Evolutionary conservation across 2,329 filamentous ascomycete species (phyloP), one percentile per base, ranked within the genome.

Genomic region (Zymoseptoria brevis): DNA sequence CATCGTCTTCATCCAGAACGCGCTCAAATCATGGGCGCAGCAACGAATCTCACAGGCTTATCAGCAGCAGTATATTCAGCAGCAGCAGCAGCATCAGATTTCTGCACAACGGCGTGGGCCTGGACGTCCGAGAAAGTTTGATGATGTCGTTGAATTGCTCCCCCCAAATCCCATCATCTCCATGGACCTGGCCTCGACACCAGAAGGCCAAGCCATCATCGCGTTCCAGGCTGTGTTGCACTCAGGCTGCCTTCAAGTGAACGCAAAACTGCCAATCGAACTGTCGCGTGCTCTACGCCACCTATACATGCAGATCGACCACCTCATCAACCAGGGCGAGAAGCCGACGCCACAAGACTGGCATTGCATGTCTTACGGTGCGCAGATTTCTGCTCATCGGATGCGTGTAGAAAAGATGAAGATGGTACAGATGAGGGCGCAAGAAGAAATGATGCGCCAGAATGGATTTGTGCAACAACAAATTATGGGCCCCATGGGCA

Each of bases 1-100:
- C 57, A 69, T 72, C 30, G 62, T 67, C 54, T 72, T 72, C 64
- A 72, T 72, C 22, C 67, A 70, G 59, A 69, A 71, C 54, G 70
- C 68, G 13, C 61, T 72, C 57, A 68, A 67, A 48, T 71, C 69
- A 5, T 72, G 69, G 70, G 70, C 69, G 7, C 64, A 70, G 55
- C 67, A 70, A 55, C 63, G 68, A 21, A 59, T 68, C 41, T 62
- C 60, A 4, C 63, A 65, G 26, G 58, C 65, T 48, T 65, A 62
- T 26, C 57, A 55, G 24, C 53, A 63, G 19, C 59, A 67, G 35
- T 62, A 63, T 11, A 63, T 67, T 13, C 60, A 64, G 21, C 56
- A 61, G 5, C 54, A 61, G 13, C 35, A 55, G 4, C 54, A 59
- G 16, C 57, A 57, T 29, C 62, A 67, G 19, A 45, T 30, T 24